A percentile compares a stretch with the other conserved stretches of the same genome.
Conservation (phyloP, 106 monocot genomes). For the Cymbidium sinense region DNA sequence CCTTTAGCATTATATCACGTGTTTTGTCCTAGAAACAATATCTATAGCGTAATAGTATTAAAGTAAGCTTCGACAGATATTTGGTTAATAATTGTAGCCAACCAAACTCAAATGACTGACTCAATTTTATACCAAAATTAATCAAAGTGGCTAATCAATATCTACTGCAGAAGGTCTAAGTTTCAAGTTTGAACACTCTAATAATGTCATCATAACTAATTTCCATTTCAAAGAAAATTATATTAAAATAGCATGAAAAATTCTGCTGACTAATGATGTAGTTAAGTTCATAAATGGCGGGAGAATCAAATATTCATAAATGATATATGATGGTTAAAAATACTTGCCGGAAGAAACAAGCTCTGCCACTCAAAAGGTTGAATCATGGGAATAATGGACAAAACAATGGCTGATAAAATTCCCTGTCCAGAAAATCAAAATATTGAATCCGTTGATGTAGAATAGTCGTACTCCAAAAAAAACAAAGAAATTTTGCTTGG, state of each 20-base stretch:
- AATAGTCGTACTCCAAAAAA: neutral
- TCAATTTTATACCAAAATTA: no score
- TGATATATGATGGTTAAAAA: slow-evolving; percentile 1
- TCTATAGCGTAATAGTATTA: no score
- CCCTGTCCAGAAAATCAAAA: slow-evolving; percentile 44
- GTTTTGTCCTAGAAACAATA: no score
- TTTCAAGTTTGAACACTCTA: no score
- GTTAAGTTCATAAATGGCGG: neutral
- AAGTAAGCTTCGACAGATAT: no score
- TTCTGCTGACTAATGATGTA: neutral
- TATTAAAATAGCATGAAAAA: slow-evolving; percentile 1
- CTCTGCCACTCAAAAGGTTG: slow-evolving; percentile 97
- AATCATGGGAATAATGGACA: slow-evolving; percentile 87
- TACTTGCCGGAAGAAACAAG: slow-evolving; percentile 88
- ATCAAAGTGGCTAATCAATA: no score
- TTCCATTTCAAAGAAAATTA: neutral
- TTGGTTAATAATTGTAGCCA: no score
- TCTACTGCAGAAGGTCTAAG: no score
- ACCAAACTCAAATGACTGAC: no score
- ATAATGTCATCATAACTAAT: slow-evolving; percentile 1
- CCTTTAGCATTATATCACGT: no score
- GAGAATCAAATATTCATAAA: neutral
- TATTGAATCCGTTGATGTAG: slow-evolving; percentile 3
- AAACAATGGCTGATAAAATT: slow-evolving; percentile 65
- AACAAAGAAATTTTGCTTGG: neutral